Evolutionary conservation across 1,284 basidiomycete genomes (phyloP).

Genomic region (Puccinia triticina): DNA sequence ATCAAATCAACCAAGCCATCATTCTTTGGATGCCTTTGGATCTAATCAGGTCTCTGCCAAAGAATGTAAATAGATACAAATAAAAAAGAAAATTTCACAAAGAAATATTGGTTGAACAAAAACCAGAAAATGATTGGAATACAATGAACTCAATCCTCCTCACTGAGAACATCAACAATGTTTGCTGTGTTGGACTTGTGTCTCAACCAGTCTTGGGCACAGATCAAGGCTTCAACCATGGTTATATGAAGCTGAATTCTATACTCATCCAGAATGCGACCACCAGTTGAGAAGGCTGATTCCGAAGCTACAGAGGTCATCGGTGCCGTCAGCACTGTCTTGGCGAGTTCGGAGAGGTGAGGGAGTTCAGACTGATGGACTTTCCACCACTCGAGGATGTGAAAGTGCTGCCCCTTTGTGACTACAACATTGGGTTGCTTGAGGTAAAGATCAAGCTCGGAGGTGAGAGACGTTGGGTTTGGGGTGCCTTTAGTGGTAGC

Average conservation of each 20-base stretch:
- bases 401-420: neutral
- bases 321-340: neutral
- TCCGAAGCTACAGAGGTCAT: conserved; percentile 14
- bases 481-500: neutral
- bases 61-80: too few species aligned
- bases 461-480: neutral
- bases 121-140: too few species aligned
- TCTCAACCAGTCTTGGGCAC: conserved; percentile 8
- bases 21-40: too few species aligned
- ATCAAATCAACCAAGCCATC: too few species aligned
- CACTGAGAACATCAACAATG: too few species aligned
- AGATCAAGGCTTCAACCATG: too few species aligned
- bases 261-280: neutral
- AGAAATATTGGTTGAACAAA: too few species aligned
- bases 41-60: too few species aligned
- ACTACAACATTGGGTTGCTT: neutral
- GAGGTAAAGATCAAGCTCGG: neutral
- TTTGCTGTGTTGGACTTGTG: too few species aligned
- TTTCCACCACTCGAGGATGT: conserved; percentile 1
- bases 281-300: neutral
- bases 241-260: too few species aligned
- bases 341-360: neutral
- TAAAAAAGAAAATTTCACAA: too few species aligned
- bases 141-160: too few species aligned
- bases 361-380: neutral